These are phyloP conservation scores for Stemphylium vesicarium DNA, from an alignment of 2,329 filamentous ascomycete species.

Conservation along the genomic window DNA sequence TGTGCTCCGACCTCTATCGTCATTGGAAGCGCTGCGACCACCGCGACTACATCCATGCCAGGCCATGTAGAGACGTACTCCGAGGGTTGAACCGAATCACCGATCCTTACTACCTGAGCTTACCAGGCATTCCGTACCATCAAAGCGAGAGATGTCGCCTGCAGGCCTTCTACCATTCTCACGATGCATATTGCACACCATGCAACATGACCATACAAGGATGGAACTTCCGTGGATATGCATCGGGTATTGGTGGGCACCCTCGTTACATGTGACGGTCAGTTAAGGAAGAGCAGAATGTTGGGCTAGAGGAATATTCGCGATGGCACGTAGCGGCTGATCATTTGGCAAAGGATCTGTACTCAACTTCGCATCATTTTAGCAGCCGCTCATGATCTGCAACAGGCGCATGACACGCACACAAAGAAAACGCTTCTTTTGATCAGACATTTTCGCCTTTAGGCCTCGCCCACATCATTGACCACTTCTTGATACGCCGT, in stretches of 20 bases:
- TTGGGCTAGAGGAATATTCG: too few relatives aligned
- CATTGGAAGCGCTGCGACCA: constrained; percentile 12
- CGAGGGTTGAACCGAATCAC: constrained; percentile 9
- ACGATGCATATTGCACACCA: constrained; percentile 3
- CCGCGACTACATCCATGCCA: constrained; percentile 7
- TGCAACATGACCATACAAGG: constrained; percentile 3
- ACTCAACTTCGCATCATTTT: not conserved
- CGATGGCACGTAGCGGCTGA: too few relatives aligned
- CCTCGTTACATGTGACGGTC: not conserved
- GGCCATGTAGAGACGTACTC: constrained; percentile 1
- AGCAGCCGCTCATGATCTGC: not conserved
- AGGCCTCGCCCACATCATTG: too few relatives aligned
- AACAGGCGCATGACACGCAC: too few relatives aligned
- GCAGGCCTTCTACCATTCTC: not conserved
- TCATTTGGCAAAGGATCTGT: too few relatives aligned
- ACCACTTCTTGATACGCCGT: too few relatives aligned
- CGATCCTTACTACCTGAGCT: constrained; percentile 3
- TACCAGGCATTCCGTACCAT: constrained; percentile 9
- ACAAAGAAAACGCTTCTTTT: too few relatives aligned
- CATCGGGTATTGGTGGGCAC: not conserved
- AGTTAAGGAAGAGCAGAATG: not conserved
- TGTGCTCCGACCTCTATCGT: constrained; percentile 11
- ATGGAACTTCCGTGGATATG: constrained; percentile 13
- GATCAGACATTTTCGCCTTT: too few relatives aligned
- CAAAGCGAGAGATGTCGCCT: constrained; percentile 1